A percentile compares a stretch with the other conserved stretches of the same genome.
phyloP scores from a whole-genome alignment of 2,329 filamentous ascomycete species.

The Colletotrichum plurivorum region DNA sequence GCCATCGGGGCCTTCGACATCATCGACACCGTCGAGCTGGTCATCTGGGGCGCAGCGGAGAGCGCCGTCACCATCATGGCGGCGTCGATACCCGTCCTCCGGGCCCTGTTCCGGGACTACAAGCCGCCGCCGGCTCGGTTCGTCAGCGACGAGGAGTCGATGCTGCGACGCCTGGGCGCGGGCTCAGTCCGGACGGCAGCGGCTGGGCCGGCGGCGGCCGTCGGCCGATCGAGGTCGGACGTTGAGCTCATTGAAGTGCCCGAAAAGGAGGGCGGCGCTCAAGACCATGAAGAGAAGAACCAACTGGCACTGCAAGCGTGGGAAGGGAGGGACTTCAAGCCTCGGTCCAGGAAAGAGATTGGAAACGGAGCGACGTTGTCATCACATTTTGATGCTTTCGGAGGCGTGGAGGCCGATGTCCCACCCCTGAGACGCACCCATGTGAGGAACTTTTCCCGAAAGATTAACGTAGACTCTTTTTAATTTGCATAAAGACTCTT shows the following conservation, averaged over 20 bases:
- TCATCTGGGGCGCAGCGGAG: slow-evolving; percentile 49
- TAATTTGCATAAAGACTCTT: background rate
- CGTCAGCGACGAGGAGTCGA: slow-evolving; percentile 29
- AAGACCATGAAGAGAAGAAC: background rate
- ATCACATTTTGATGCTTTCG: slow-evolving; percentile 21
- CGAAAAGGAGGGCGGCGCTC: background rate
- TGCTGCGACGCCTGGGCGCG: slow-evolving; percentile 12
- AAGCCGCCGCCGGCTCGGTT: slow-evolving; percentile 26
- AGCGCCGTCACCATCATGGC: slow-evolving; percentile 49
- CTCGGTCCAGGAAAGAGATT: background rate
- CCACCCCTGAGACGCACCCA: background rate
- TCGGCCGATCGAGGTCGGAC: slow-evolving; percentile 5
- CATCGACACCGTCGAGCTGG: slow-evolving; percentile 42
- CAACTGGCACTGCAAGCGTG: background rate
- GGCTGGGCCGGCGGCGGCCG: background rate
- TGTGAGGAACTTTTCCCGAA: slow-evolving; percentile 18
- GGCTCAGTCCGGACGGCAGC: slow-evolving; percentile 4
- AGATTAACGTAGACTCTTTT: background rate
- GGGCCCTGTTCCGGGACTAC: slow-evolving; percentile 44
- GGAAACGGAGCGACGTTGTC: slow-evolving; percentile 10
- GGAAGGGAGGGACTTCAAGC: background rate
- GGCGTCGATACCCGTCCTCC: slow-evolving; percentile 51
- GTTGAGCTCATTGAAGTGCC: slow-evolving; percentile 16
- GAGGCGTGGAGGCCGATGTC: background rate
- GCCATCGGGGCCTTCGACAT: slow-evolving; percentile 43